Evolutionary conservation across 163 green algal genomes (phyloP).

Genomic region (Chloromonas sp.): DNA sequence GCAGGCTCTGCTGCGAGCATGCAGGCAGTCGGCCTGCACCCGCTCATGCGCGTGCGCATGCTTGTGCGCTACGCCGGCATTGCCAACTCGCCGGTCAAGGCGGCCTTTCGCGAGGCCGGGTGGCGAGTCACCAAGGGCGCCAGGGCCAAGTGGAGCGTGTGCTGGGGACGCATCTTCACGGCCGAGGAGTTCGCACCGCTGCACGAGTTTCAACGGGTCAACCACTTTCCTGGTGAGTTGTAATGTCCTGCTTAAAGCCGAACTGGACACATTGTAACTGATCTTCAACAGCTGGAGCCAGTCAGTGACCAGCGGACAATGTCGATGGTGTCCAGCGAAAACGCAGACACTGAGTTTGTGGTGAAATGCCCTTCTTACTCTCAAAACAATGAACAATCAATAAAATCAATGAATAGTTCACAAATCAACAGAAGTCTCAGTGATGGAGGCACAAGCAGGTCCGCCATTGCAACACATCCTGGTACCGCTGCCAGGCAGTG

Average conservation of each 20-base stretch:
- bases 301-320: too few relatives aligned
- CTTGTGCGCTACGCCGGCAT: conserved; percentile 44
- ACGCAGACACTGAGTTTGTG: too few relatives aligned
- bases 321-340: too few relatives aligned
- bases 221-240: conserved; percentile 60
- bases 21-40: conserved; percentile 21
- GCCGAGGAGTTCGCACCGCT: conserved; percentile 28
- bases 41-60: conserved; percentile 29
- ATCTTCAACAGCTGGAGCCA: too few relatives aligned
- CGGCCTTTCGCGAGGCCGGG: conserved; percentile 35
- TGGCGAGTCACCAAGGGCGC: conserved; percentile 11
- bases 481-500: background rate
- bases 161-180: conserved; percentile 48
- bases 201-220: conserved; percentile 52
- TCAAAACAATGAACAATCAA: background rate
- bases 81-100: conserved; percentile 46
- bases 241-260: too few relatives aligned
- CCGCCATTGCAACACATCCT: background rate
- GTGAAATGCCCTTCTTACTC: too few relatives aligned
- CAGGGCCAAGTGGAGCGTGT: conserved; percentile 37
- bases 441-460: too few relatives aligned
- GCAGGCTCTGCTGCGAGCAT: conserved; percentile 8
- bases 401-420: background rate
- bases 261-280: too few relatives aligned
- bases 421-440: background rate